Percentiles rank a stretch among this genome's conserved stretches.
These are phyloP conservation scores for Talaromyces sp. DNA, from an alignment of 2,329 filamentous ascomycete genomes.

Conservation along the genomic window DNA sequence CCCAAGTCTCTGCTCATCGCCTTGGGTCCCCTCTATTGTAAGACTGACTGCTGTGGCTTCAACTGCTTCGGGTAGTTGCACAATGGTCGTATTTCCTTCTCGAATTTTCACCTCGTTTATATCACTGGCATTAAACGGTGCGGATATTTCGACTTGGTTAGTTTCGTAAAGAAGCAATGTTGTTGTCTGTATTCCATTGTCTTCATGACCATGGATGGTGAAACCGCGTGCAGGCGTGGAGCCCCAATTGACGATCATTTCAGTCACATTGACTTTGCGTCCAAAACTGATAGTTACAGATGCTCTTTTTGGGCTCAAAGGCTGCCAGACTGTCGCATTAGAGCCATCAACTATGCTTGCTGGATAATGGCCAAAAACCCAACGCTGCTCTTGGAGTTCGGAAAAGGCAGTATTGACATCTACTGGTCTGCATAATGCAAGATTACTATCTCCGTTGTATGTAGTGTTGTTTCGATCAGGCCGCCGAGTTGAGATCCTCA, in stretches of 20 bases:
- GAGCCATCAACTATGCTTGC: slow-evolving; percentile 16
- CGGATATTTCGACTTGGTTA: slow-evolving; percentile 11
- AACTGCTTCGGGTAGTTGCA: neutral
- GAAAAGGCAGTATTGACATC: neutral
- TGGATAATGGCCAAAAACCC: slow-evolving; percentile 17
- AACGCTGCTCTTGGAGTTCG: neutral
- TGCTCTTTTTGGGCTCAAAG: neutral
- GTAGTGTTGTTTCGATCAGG: neutral
- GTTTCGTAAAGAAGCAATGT: slow-evolving; percentile 6
- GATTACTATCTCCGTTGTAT: neutral
- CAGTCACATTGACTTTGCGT: neutral
- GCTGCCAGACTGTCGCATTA: slow-evolving; percentile 18
- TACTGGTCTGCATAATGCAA: slow-evolving; percentile 12
- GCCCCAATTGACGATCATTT: slow-evolving; percentile 16
- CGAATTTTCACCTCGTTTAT: slow-evolving; percentile 8
- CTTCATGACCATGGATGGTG: slow-evolving; percentile 6
- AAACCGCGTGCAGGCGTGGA: slow-evolving; percentile 9
- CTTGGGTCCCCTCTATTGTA: slow-evolving; percentile 17
- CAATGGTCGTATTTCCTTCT: slow-evolving; percentile 12
- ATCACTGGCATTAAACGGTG: slow-evolving; percentile 10
- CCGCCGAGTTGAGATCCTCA: slow-evolving; percentile 5
- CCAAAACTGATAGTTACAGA: slow-evolving; percentile 10
- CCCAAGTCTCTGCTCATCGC: slow-evolving; percentile 11
- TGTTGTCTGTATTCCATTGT: neutral
- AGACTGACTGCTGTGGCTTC: slow-evolving; percentile 2